phyloP scores from a whole-genome alignment of 1,139 yeast species.

The Zygosaccharomyces pseudobailii region DNA sequence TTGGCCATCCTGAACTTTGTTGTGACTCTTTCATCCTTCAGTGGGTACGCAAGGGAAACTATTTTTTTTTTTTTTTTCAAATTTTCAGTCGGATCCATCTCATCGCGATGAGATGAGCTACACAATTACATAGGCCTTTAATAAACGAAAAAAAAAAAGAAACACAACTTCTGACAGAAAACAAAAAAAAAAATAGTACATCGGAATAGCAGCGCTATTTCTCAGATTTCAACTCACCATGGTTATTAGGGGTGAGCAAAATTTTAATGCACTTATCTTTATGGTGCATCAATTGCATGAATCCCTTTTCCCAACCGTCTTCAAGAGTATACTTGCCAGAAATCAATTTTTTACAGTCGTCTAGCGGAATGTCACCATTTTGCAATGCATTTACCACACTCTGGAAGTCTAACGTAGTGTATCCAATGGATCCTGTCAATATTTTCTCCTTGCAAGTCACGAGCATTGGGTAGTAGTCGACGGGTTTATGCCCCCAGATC shows the following conservation, averaged over 20 bases:
- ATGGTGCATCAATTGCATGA: constrained; percentile 40
- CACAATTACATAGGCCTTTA: not conserved
- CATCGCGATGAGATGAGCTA: constrained; percentile 7
- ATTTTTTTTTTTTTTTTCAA: not conserved
- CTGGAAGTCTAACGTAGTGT: constrained; percentile 44
- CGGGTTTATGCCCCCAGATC: constrained; percentile 44
- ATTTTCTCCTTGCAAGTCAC: constrained; percentile 42
- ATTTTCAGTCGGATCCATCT: not conserved
- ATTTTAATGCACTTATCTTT: constrained; percentile 47
- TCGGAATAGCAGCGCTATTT: not conserved
- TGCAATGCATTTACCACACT: constrained; percentile 44
- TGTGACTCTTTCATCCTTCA: too few species aligned
- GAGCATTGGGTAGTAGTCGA: constrained; percentile 44
- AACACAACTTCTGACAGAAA: not conserved
- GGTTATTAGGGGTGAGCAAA: constrained; percentile 31
- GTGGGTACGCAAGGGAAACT: too few species aligned
- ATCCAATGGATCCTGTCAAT: constrained; percentile 47
- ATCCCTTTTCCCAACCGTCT: constrained; percentile 44
- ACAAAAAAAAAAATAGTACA: constrained; percentile 18
- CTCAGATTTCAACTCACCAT: constrained; percentile 31
- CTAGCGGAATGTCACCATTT: constrained; percentile 39
- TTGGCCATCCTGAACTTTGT: constrained; percentile 24
- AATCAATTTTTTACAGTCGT: constrained; percentile 39
- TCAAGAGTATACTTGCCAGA: constrained; percentile 42
- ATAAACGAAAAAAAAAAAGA: not conserved